Percentiles rank a stretch among this genome's conserved stretches.
phyloP scores from a whole-genome alignment of 23 red algal species.

The Gracilaria caudata region DNA sequence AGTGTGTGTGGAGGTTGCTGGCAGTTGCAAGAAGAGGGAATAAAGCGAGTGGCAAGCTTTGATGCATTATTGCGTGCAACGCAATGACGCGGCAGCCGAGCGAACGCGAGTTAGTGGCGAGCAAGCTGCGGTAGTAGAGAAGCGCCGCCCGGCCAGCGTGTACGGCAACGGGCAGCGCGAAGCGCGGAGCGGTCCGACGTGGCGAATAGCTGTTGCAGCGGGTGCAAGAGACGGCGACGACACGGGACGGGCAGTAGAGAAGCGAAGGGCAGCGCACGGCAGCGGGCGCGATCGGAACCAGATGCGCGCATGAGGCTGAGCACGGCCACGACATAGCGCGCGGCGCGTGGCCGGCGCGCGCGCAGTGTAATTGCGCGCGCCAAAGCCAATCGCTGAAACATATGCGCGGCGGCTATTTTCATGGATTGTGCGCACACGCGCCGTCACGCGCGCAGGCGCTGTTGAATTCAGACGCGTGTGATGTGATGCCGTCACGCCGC shows the following conservation, averaged over 20 bases:
- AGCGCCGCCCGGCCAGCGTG: too few species aligned
- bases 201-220: neutral
- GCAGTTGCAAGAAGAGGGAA: neutral
- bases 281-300: neutral
- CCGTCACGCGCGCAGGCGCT: neutral
- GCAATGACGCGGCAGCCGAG: neutral
- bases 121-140: neutral
- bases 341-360: neutral
- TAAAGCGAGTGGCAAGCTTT: neutral
- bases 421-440: slow-evolving; percentile 9
- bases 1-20: neutral
- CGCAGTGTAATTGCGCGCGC: slow-evolving; percentile 2
- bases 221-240: neutral
- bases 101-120: neutral
- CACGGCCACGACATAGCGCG: slow-evolving; percentile 11
- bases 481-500: neutral
- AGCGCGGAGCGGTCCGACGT: neutral
- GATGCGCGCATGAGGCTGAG: neutral
- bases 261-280: neutral
- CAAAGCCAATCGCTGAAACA: neutral
- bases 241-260: neutral
- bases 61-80: neutral
- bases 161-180: neutral
- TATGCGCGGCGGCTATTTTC: slow-evolving; percentile 19
- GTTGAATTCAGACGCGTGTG: slow-evolving; percentile 24